Percentiles rank a stretch among this genome's conserved stretches.
Conservation (phyloP, 169 alveolate species). For the Eimeria praecox region DNA sequence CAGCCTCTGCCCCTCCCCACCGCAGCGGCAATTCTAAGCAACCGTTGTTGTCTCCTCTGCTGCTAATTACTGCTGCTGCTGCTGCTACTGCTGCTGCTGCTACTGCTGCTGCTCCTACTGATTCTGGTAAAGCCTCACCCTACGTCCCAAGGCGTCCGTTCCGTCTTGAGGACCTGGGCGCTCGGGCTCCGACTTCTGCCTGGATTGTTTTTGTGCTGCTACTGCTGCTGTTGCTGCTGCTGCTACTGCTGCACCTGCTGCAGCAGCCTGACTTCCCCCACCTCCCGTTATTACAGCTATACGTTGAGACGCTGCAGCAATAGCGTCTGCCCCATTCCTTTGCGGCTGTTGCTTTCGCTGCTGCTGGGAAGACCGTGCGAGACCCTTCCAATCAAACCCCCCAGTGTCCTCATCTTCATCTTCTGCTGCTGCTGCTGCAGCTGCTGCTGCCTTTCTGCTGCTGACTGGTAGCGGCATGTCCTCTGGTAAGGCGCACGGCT, state of each 20-base stretch:
- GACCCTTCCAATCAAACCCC: conserved; percentile 68
- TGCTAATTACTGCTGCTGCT: neutral
- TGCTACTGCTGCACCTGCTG: conserved; percentile 4
- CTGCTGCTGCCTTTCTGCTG: conserved; percentile 73
- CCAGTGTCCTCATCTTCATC: conserved; percentile 42
- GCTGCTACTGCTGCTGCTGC: neutral
- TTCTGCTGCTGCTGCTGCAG: conserved; percentile 50
- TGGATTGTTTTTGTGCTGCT: conserved; percentile 5
- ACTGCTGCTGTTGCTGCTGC: conserved; percentile 59
- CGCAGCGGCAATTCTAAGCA: neutral
- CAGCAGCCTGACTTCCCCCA: neutral
- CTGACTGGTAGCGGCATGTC: conserved; percentile 70
- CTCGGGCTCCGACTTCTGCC: neutral
- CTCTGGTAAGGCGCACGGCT: conserved; percentile 61
- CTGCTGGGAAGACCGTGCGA: conserved; percentile 17
- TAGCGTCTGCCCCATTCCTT: neutral
- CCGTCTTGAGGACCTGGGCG: conserved; percentile 56
- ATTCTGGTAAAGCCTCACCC: conserved; percentile 15
- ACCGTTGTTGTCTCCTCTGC: neutral
- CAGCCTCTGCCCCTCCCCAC: neutral
- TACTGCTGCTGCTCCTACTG: neutral
- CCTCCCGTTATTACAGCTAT: conserved; percentile 55
- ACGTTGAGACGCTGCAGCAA: conserved; percentile 65
- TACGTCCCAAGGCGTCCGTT: conserved; percentile 50
- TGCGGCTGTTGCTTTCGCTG: conserved; percentile 59